A percentile compares a stretch with the other conserved stretches of the same genome.
Conservation (phyloP, 768 basidiomycete species). For the Russula lepida region DNA sequence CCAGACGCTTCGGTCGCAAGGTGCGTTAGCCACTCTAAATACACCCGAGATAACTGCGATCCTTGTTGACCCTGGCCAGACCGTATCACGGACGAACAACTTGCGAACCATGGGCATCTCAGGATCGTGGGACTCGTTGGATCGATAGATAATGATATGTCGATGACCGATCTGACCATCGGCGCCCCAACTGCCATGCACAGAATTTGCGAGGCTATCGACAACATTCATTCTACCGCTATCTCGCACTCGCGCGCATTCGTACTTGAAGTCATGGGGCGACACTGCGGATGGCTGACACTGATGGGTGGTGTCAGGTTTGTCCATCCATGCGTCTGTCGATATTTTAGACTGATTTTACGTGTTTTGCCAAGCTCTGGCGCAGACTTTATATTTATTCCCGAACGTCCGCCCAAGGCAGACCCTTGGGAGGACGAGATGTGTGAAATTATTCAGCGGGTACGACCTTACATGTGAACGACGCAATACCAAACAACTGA, state of each 20-base stretch:
- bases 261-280: conserved; percentile 98
- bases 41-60: not conserved
- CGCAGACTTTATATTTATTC: conserved; percentile 97
- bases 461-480: conserved; percentile 30
- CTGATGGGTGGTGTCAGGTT: conserved; percentile 86
- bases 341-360: not conserved
- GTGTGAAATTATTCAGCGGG: conserved; percentile 76
- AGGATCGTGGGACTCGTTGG: conserved; percentile 98
- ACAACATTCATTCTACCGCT: conserved; percentile 97
- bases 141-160: conserved; percentile 99
- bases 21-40: conserved; percentile 30
- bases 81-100: conserved; percentile 68
- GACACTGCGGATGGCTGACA: conserved; percentile 99
- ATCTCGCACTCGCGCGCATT: conserved; percentile 94
- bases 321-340: conserved; percentile 22
- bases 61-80: conserved; percentile 31
- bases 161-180: conserved; percentile 93
- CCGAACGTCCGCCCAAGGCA: conserved; percentile 74
- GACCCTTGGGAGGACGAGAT: conserved; percentile 88
- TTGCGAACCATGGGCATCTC: conserved; percentile 67
- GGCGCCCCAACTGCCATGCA: conserved; percentile 94
- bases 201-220: conserved; percentile 95
- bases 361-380: conserved; percentile 47
- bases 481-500: conserved; percentile 3
- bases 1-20: conserved; percentile 51